Evolutionary conservation across 2,329 filamentous ascomycete genomes (phyloP), one percentile per base, ranked within the genome.

Genomic region (Mariannaea sp.): DNA sequence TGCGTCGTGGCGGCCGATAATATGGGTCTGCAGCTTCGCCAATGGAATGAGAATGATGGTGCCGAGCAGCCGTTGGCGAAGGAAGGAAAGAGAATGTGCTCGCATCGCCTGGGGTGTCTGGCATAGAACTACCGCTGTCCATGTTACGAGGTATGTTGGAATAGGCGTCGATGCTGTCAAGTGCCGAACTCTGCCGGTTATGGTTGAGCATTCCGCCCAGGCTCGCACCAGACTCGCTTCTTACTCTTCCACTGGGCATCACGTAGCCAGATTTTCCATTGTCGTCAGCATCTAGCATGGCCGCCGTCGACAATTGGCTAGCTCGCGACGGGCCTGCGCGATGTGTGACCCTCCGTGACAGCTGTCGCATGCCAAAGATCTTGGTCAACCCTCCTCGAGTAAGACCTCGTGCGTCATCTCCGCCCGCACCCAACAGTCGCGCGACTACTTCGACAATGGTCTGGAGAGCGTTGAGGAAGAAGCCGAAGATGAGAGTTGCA

Each of bases 401-500:
- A 59, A 88, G 84, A 32, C 87, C 87, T 45, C 80, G 81, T 32
- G 80, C 77, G 60, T 88, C 84, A 61, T 93, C 88, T 17, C 87
- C 88, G 42, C 92, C 94, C 26, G 89, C 92, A 30, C 93, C 93
- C 20, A 89, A 82, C 66, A 94, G 78, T 47, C 93, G 84, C 20
- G 92, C 92, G 43, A 87, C 78, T 7, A 99, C 91, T 71, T 99
- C 94, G 33, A 97, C 82, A 35, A 96, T 80, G 0, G 93, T 97
- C 69, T 96, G 92, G 6, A 96, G 70, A 1, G 94, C 89, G 68
- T 96, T 96, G 48, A 99, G 77, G 70, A 97, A 90, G 75, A 97
- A 99, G 2, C 91, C 93, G 64, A 97, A 90, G 3, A 96, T 80
- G 17, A 99, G 75, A 0, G 96, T 90, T 56, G 87, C 81, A 3